Percentiles rank a stretch among this genome's conserved stretches.
phyloP scores from a whole-genome alignment of 495 filamentous ascomycete genomes.

The Cenococcum geophilum region DNA sequence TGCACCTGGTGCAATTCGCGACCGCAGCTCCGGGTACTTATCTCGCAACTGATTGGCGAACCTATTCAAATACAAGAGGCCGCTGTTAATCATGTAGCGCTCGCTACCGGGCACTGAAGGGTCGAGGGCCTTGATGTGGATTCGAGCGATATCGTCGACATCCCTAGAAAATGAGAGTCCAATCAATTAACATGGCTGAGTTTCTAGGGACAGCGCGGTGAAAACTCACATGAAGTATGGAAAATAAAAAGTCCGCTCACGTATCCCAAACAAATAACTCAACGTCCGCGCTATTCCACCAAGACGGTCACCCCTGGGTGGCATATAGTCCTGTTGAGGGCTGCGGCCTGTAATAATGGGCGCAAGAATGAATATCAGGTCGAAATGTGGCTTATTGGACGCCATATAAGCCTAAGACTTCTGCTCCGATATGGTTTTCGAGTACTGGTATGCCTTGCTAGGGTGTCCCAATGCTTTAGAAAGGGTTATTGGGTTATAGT shows the following conservation, averaged over 20 bases:
- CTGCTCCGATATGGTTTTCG: slow-evolving; percentile 19
- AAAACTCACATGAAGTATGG: background rate
- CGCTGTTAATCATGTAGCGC: background rate
- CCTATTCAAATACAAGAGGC: background rate
- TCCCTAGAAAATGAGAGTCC: background rate
- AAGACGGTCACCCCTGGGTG: slow-evolving; percentile 2
- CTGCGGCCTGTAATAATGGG: background rate
- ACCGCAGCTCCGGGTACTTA: background rate
- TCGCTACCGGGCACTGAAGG: slow-evolving; percentile 3
- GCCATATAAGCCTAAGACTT: slow-evolving; percentile 20
- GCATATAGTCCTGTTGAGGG: background rate
- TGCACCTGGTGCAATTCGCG: background rate
- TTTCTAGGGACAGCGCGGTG: no score
- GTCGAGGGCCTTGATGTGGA: slow-evolving; percentile 2
- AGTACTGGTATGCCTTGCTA: slow-evolving; percentile 13
- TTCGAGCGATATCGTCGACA: slow-evolving; percentile 3
- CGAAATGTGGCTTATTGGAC: slow-evolving; percentile 13
- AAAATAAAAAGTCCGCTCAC: background rate
- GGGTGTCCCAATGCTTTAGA: background rate
- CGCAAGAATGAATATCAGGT: background rate
- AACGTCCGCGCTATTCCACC: background rate
- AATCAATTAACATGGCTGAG: no score
- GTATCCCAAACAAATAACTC: background rate
- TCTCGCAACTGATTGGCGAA: slow-evolving; percentile 4
- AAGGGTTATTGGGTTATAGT: slow-evolving; percentile 6